Conservation (phyloP, 2,329 filamentous ascomycete genomes). For the Neonectria magnoliae region DNA sequence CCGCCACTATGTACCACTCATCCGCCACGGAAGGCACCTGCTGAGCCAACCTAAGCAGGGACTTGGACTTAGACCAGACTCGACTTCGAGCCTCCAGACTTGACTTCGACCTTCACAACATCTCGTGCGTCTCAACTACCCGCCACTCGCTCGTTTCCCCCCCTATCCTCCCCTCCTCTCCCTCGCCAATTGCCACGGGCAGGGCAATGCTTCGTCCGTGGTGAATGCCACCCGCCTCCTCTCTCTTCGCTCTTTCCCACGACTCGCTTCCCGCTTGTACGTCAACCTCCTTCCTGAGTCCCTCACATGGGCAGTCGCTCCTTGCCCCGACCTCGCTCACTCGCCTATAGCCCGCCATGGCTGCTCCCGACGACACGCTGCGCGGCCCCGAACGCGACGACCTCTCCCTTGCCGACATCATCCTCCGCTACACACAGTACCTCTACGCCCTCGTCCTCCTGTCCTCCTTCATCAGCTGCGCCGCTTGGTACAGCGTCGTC, state of each 20-base stretch:
- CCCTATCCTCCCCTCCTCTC: constrained; percentile 22
- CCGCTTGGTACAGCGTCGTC: constrained; percentile 63
- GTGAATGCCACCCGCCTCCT: constrained; percentile 43
- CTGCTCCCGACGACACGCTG: constrained; percentile 46
- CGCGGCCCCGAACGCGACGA: constrained; percentile 37
- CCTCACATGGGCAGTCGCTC: constrained; percentile 37
- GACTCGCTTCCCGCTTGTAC: constrained; percentile 23
- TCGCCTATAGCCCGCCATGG: constrained; percentile 47
- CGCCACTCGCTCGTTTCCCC: constrained; percentile 41
- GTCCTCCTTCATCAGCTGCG: constrained; percentile 60
- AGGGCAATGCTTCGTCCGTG: constrained; percentile 52
- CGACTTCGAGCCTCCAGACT: constrained; percentile 43
- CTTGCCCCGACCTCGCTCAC: constrained; percentile 39
- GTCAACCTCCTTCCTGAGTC: constrained; percentile 3
- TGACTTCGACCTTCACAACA: constrained; percentile 38
- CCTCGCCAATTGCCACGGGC: constrained; percentile 48
- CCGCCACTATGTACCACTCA: constrained; percentile 22
- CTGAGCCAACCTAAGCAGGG: constrained; percentile 41
- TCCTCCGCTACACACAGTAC: constrained; percentile 60
- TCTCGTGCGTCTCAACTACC: constrained; percentile 39
- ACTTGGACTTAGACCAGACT: constrained; percentile 43
- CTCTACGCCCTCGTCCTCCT: constrained; percentile 64
- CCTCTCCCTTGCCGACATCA: constrained; percentile 50
- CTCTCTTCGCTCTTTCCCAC: constrained; percentile 26
- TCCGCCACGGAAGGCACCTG: constrained; percentile 31